Percentiles rank a stretch among this genome's conserved stretches.
Evolutionary conservation across 805 yeast species (phyloP).

Genomic region (Wickerhamomyces rabaulensis): DNA sequence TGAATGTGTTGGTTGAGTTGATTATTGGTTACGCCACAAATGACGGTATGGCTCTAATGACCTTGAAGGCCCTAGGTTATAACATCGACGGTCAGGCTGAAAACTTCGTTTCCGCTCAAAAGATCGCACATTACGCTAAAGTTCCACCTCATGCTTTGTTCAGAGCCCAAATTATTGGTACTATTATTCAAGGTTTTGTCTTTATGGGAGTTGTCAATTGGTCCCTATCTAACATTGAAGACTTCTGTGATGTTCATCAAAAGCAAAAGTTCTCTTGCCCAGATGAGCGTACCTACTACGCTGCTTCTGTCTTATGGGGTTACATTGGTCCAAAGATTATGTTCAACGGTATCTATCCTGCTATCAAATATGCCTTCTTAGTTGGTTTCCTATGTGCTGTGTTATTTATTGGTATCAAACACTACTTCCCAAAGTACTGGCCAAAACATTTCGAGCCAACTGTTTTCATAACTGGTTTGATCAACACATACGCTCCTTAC

Average conservation of each 20-base stretch:
- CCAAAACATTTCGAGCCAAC: slow-evolving; percentile 40
- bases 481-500: slow-evolving; percentile 43
- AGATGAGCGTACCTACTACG: slow-evolving; percentile 36
- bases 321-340: slow-evolving; percentile 53
- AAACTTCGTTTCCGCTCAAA: slow-evolving; percentile 44
- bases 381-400: slow-evolving; percentile 40
- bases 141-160: slow-evolving; percentile 56
- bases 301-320: slow-evolving; percentile 42
- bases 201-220: slow-evolving; percentile 30
- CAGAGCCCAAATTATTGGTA: slow-evolving; percentile 36
- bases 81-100: slow-evolving; percentile 64
- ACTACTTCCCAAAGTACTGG: slow-evolving; percentile 26
- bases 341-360: slow-evolving; percentile 54
- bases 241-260: slow-evolving; percentile 31
- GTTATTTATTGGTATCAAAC: slow-evolving; percentile 27
- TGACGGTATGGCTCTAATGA: slow-evolving; percentile 48
- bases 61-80: slow-evolving; percentile 47
- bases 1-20: slow-evolving; percentile 51
- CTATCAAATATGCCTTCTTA: slow-evolving; percentile 58
- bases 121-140: slow-evolving; percentile 44
- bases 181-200: slow-evolving; percentile 26
- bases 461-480: slow-evolving; percentile 44
- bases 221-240: slow-evolving; percentile 28
- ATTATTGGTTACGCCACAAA: slow-evolving; percentile 53
- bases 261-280: slow-evolving; percentile 36